Base-by-base conservation (phyloP, 257 asterid genomes). In the Salvia hispanica region DNA sequence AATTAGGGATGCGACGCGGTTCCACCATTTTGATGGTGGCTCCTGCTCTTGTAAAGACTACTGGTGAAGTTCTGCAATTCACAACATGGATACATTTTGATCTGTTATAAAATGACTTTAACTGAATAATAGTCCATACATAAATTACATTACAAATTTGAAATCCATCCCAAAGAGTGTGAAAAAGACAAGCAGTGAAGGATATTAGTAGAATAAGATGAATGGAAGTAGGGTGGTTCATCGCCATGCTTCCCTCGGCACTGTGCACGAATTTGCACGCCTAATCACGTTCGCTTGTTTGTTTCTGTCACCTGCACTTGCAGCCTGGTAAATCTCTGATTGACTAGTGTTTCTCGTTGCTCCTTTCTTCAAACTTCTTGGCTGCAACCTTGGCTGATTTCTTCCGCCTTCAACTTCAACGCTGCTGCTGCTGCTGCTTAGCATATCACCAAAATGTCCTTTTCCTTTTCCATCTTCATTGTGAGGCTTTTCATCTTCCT, bases 31-130 rank as follows among this genome's bases (percentile, higher is more conserved):
- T 64, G 71, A 51, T 39, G 79, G 56, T 1, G 99, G 97, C 31
- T 56, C 80, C 52, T 93, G 99, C 80, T 93, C 99, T 60, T 93
- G 99, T 69, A 83, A 87, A 18, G 99, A 93, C 66, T 93, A 85
- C 70, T 93, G 99, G 97, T 85, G 80, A 85, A 73, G 54, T 9
- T 62, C n/a, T 45, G 28, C 39, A 5, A 2, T 10, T 0, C 12
- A 21, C 31, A 25, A 25, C 31, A 25, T 25, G 31, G 31, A 25
- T 25, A 25, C 31, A 25, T 2, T 25, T 25, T 25, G 6, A 16
- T 61, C 18, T 40, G 40, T 25, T 25, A 25, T 25, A 25, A 25
- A 25, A 25, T 25, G 31, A 1, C 31, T 25, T 25, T 25, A 25
- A 25, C 31, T 25, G 31, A 57, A 57, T 34, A 57, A 2, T 57